Percentiles rank a stretch among this genome's conserved stretches.
These are phyloP conservation scores for Xenosphaeropsis pyriputrescens DNA, from an alignment of 2,329 filamentous ascomycete genomes.

Conservation along the genomic window DNA sequence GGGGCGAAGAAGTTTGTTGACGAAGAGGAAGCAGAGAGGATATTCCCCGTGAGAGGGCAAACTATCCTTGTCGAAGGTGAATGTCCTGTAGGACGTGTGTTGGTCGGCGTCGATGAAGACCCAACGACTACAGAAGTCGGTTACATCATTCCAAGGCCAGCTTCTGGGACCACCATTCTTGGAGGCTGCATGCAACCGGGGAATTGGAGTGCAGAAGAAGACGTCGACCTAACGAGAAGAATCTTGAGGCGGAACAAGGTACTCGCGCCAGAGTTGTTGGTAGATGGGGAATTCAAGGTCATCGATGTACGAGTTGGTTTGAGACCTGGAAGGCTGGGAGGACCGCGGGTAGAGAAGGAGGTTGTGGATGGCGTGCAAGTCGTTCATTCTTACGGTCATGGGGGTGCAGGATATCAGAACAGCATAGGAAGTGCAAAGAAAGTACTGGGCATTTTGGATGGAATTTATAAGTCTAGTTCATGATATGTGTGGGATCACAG, in stretches of 20 bases:
- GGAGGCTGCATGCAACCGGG: slow-evolving; percentile 27
- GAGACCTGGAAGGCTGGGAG: slow-evolving; percentile 26
- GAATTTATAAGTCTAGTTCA: not conserved
- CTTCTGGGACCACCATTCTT: slow-evolving; percentile 23
- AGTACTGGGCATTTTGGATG: slow-evolving; percentile 5
- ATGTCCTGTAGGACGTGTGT: slow-evolving; percentile 16
- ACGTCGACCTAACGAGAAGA: slow-evolving; percentile 17
- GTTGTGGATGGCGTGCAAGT: slow-evolving; percentile 16
- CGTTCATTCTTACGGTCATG: slow-evolving; percentile 31
- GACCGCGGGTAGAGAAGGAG: slow-evolving; percentile 26
- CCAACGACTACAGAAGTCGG: slow-evolving; percentile 7
- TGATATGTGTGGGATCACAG: too few species aligned
- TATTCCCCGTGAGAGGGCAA: slow-evolving; percentile 28
- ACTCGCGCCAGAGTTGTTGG: slow-evolving; percentile 17
- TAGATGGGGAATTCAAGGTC: slow-evolving; percentile 25
- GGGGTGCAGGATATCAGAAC: slow-evolving; percentile 24
- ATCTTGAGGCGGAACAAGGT: slow-evolving; percentile 18
- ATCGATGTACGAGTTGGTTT: slow-evolving; percentile 25
- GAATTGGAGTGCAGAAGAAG: slow-evolving; percentile 18
- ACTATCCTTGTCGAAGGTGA: slow-evolving; percentile 28
- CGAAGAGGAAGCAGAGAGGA: slow-evolving; percentile 11
- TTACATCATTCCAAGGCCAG: slow-evolving; percentile 27
- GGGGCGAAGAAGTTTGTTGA: slow-evolving; percentile 20
- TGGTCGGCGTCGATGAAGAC: slow-evolving; percentile 11
- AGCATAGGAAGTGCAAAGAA: slow-evolving; percentile 14